Conservation (phyloP, 164 flowering plant species). For the Cinnamomum chago region DNA sequence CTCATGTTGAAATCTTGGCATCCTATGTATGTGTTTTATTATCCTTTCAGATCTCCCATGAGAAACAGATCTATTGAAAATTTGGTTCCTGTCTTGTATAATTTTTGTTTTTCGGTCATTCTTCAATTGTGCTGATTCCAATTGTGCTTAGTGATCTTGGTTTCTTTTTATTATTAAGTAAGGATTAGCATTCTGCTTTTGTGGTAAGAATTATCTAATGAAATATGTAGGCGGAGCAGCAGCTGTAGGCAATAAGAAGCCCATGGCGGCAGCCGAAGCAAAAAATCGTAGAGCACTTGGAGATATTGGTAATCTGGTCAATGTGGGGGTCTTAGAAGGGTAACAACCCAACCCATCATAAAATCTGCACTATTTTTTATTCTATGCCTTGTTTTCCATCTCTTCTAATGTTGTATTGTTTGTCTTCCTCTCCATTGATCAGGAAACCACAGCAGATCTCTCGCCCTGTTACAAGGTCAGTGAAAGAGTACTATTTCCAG, state of each 20-base stretch:
- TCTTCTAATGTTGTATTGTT: background rate
- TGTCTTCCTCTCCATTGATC: background rate
- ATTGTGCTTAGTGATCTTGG: background rate
- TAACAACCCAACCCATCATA: background rate
- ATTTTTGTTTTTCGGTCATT: background rate
- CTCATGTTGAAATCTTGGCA: no score
- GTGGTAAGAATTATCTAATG: background rate
- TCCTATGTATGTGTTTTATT: no score
- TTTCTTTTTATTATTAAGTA: background rate
- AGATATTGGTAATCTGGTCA: conserved; percentile 73
- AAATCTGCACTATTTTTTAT: background rate
- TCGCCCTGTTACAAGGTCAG: conserved; percentile 4
- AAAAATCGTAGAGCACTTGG: conserved; percentile 72
- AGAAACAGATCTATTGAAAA: no score
- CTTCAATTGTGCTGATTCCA: background rate
- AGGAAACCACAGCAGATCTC: conserved; percentile 9
- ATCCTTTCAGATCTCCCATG: no score
- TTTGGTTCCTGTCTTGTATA: background rate
- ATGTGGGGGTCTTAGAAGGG: conserved; percentile 34
- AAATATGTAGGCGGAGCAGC: conserved; percentile 34
- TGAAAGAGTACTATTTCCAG: background rate
- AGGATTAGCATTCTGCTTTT: background rate
- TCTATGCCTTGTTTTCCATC: background rate
- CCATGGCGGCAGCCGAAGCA: conserved; percentile 26
- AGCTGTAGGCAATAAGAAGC: conserved; percentile 40